Percentiles rank a stretch among this genome's conserved stretches.
Evolutionary conservation across 2,329 filamentous ascomycete species (phyloP).

Genomic region (Orbilia blumenaviensis): DNA sequence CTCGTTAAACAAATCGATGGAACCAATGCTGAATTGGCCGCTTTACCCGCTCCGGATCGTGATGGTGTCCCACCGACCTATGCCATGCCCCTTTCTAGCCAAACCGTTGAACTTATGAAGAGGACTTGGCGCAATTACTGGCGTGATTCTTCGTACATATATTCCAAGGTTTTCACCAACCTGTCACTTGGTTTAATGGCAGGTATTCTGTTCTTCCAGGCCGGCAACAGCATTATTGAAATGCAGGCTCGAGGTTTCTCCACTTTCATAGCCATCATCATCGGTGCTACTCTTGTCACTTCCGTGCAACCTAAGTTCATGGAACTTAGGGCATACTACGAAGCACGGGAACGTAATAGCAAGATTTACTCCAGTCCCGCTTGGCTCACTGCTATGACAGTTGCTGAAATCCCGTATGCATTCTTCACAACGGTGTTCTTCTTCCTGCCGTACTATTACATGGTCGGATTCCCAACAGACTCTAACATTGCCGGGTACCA

Average conservation of each 20-base stretch:
- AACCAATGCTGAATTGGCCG: conserved; percentile 69
- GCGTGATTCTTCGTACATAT: conserved; percentile 79
- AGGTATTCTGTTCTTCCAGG: conserved; percentile 69
- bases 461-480: conserved; percentile 74
- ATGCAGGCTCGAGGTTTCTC: conserved; percentile 84
- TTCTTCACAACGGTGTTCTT: conserved; percentile 73
- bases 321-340: conserved; percentile 76
- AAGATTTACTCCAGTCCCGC: conserved; percentile 81
- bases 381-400: conserved; percentile 76
- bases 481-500: conserved; percentile 75
- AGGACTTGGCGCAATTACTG: conserved; percentile 77
- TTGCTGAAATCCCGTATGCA: conserved; percentile 76
- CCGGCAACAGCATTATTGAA: conserved; percentile 72
- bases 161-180: conserved; percentile 74
- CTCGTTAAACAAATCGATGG: conserved; percentile 73
- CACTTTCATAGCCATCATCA: conserved; percentile 71
- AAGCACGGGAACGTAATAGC: conserved; percentile 75
- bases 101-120: conserved; percentile 74
- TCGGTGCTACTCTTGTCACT: conserved; percentile 78
- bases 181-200: conserved; percentile 56
- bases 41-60: conserved; percentile 60
- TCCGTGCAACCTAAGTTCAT: conserved; percentile 80
- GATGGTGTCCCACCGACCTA: conserved; percentile 67
- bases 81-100: conserved; percentile 71
- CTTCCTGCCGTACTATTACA: conserved; percentile 80